Conservation (phyloP, 768 basidiomycete genomes). For the Naematelia aurantialba region DNA sequence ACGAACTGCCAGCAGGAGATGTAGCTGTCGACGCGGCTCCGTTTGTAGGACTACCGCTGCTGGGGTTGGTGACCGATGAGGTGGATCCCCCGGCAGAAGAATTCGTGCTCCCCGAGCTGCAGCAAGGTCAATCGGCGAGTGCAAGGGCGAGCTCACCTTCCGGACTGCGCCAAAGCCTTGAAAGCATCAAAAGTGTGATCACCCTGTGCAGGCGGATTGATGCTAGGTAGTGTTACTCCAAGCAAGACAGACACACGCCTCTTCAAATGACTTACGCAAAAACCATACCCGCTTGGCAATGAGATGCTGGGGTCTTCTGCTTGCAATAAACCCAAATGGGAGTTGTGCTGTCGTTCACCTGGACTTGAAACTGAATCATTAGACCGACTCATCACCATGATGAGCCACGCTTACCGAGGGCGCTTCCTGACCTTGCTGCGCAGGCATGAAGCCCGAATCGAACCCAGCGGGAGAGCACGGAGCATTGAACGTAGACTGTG, state of each 20-base stretch:
- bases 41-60: background rate
- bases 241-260: background rate
- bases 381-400: background rate
- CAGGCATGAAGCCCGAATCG: conserved; percentile 19
- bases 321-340: conserved; percentile 23
- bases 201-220: conserved; percentile 13
- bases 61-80: background rate
- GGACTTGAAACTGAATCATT: conserved; percentile 13
- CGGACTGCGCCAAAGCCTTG: conserved; percentile 11
- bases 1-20: background rate
- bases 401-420: background rate
- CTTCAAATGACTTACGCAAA: conserved; percentile 11
- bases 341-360: conserved; percentile 17
- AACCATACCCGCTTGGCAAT: conserved; percentile 18
- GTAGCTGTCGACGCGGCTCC: background rate
- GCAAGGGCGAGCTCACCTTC: no score
- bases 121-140: background rate
- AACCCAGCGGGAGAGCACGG: conserved; percentile 19
- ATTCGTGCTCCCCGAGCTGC: background rate
- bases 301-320: background rate
- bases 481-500: conserved; percentile 24
- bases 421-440: background rate
- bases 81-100: background rate
- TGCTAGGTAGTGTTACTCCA: background rate
- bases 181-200: conserved; percentile 21